Evolutionary conservation across 2,329 filamentous ascomycete species (phyloP).

Genomic region (Albifimbria verrucaria): DNA sequence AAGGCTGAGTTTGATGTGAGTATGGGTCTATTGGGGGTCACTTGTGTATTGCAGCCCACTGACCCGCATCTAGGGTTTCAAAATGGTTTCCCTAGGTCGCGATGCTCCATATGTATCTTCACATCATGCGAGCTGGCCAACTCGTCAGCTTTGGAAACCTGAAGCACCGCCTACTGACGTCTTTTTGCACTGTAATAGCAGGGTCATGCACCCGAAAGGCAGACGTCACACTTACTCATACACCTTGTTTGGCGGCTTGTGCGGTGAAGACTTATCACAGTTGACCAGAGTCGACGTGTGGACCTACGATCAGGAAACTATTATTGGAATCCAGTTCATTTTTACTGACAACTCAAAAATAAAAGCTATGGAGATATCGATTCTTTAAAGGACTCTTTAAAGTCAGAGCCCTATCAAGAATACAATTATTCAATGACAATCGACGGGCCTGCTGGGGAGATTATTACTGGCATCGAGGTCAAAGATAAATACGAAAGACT

Average conservation of each 20-base stretch:
- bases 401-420: not conserved
- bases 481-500: not conserved
- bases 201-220: not conserved
- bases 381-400: not conserved
- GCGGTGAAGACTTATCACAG: conserved; percentile 1
- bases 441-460: conserved; percentile 7
- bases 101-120: not conserved
- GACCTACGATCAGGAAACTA: conserved; percentile 3
- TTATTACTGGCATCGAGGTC: conserved; percentile 6
- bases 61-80: conserved; percentile 8
- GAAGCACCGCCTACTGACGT: conserved; percentile 1
- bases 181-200: conserved; percentile 5
- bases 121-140: not conserved
- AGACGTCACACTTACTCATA: conserved; percentile 1
- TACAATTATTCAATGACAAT: conserved; percentile 3
- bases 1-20: conserved; percentile 13
- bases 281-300: conserved; percentile 7
- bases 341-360: conserved; percentile 7
- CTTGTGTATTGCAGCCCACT: no score
- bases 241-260: conserved; percentile 8
- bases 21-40: not conserved
- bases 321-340: conserved; percentile 10
- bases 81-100: conserved; percentile 10
- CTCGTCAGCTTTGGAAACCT: conserved; percentile 10
- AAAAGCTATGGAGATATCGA: conserved; percentile 4